A percentile compares a stretch with the other conserved stretches of the same genome.
phyloP scores from a whole-genome alignment of 2,329 filamentous ascomycete genomes.

The Talaromyces atroroseus region DNA sequence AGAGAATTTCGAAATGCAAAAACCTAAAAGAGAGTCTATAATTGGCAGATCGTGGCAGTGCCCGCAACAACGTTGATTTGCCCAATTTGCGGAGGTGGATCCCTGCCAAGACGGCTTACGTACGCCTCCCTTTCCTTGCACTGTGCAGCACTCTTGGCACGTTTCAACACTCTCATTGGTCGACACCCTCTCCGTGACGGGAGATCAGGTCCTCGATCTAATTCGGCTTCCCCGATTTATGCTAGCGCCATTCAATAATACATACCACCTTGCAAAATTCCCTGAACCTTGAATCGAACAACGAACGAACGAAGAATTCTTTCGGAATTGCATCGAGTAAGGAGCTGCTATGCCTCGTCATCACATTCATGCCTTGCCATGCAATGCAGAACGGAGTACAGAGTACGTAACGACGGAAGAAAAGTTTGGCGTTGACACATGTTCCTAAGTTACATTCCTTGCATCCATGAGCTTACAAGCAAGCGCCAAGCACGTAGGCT shows the following conservation, averaged over 20 bases:
- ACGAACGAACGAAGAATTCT: neutral
- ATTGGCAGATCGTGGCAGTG: slow-evolving; percentile 4
- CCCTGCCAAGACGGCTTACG: slow-evolving; percentile 7
- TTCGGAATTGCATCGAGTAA: neutral
- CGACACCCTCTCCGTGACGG: neutral
- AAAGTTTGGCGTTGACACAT: neutral
- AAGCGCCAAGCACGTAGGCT: neutral
- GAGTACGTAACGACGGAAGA: neutral
- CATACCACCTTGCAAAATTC: neutral
- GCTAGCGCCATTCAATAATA: neutral
- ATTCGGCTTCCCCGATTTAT: slow-evolving; percentile 6
- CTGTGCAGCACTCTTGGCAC: neutral
- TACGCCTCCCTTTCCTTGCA: neutral
- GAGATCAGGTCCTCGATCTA: neutral
- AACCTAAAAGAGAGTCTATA: neutral
- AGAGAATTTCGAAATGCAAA: neutral
- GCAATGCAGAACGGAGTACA: neutral
- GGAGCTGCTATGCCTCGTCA: slow-evolving; percentile 6
- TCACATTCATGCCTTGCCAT: neutral
- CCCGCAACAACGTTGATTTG: slow-evolving; percentile 1
- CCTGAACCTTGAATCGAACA: neutral
- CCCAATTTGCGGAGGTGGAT: neutral
- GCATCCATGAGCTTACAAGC: neutral
- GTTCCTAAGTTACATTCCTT: neutral
- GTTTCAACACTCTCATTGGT: neutral